Conservation (phyloP, 257 asterid genomes). For the Jaltomata sinuosa region DNA sequence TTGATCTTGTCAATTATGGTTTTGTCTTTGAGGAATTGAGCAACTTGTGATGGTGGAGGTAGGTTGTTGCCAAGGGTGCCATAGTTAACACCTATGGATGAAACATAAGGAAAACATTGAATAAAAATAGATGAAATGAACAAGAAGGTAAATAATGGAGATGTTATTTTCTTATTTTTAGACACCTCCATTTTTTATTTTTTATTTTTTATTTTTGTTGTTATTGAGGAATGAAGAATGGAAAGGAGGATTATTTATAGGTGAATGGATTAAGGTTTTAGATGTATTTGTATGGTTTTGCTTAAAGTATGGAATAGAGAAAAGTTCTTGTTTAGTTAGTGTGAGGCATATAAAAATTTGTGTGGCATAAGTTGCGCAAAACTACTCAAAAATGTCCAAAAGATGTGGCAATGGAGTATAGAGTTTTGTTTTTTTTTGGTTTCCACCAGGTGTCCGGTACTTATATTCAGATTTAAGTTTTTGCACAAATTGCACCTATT, state of each 20-base stretch:
- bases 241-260: neutral
- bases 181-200: constrained; percentile 8
- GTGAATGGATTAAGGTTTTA: neutral
- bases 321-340: neutral
- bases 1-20: constrained; percentile 72
- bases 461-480: too few relatives aligned
- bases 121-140: constrained; percentile 12
- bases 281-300: neutral
- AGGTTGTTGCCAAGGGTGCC: constrained; percentile 87
- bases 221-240: neutral
- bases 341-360: neutral
- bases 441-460: too few relatives aligned
- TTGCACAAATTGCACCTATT: too few relatives aligned
- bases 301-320: neutral
- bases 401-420: neutral
- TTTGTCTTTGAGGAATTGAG: constrained; percentile 51
- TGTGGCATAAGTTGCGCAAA: neutral
- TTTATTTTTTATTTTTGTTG: neutral
- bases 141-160: constrained; percentile 16
- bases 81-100: constrained; percentile 77
- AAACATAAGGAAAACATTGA: constrained; percentile 20
- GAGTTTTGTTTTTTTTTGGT: too few relatives aligned
- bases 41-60: constrained; percentile 73
- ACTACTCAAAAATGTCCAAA: neutral
- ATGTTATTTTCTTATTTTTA: neutral